Conservation (phyloP, 1,284 basidiomycete species). For the Mycena sp. region DNA sequence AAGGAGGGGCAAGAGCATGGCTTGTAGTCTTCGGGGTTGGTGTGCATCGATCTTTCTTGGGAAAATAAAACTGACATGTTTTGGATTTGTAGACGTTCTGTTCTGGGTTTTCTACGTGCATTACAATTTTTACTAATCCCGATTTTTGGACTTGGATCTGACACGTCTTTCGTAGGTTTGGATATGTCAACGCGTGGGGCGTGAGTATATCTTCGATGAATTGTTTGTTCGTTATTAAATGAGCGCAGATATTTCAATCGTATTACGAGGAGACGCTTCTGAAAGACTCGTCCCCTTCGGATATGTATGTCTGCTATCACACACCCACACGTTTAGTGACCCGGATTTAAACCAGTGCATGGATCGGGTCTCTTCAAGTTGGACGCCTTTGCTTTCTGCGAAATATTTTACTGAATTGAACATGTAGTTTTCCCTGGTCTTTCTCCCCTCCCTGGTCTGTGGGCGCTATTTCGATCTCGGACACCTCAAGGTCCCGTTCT, state of each 20-base stretch:
- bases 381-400: background rate
- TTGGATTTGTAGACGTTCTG: no score
- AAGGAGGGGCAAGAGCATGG: slow-evolving; percentile 48
- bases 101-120: no score
- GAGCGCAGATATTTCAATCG: slow-evolving; percentile 45
- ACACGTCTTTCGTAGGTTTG: slow-evolving; percentile 20
- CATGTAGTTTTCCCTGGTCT: slow-evolving; percentile 41
- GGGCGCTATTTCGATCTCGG: slow-evolving; percentile 63
- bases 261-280: slow-evolving; percentile 46
- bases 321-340: background rate
- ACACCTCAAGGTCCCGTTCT: slow-evolving; percentile 52
- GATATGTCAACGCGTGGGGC: slow-evolving; percentile 36
- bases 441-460: slow-evolving; percentile 47
- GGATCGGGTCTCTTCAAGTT: slow-evolving; percentile 62
- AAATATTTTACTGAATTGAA: background rate
- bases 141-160: no score
- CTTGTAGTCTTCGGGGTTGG: slow-evolving; percentile 41
- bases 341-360: slow-evolving; percentile 47
- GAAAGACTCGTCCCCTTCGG: slow-evolving; percentile 45
- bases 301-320: slow-evolving; percentile 49
- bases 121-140: no score
- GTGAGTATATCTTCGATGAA: slow-evolving; percentile 22
- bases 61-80: no score
- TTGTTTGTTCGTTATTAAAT: background rate
- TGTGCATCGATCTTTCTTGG: background rate